phyloP scores from a whole-genome alignment of 169 alveolate species.

The Plasmodium cynomolgi region DNA sequence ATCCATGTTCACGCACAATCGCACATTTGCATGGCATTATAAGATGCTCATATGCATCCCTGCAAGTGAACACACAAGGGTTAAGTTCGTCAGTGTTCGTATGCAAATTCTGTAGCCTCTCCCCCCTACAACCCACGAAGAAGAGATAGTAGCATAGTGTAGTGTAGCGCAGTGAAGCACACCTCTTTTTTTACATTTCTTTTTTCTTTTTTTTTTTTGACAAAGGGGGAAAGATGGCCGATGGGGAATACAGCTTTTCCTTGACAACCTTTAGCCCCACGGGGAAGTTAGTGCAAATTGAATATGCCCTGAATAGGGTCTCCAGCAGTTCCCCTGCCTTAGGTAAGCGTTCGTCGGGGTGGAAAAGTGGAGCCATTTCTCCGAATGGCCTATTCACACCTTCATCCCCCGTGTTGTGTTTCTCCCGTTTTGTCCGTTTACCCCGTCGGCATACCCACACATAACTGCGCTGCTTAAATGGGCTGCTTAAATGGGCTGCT shows the following conservation, averaged over 20 bases:
- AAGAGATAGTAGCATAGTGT: not conserved
- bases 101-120: not conserved
- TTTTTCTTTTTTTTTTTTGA: not conserved
- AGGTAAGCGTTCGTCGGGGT: conserved; percentile 79
- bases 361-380: not conserved
- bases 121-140: not conserved
- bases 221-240: conserved; percentile 80
- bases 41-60: not conserved
- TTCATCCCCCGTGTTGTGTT: not conserved
- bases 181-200: not conserved
- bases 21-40: not conserved
- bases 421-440: not conserved
- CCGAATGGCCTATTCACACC: not conserved
- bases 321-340: conserved; percentile 96
- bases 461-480: no score
- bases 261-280: conserved; percentile 96
- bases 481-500: no score
- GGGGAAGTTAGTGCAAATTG: conserved; percentile 98
- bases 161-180: not conserved
- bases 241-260: conserved; percentile 93
- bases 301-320: conserved; percentile 97
- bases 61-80: not conserved
- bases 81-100: not conserved
- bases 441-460: not conserved
- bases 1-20: not conserved